Evolutionary conservation across 176 grass and related monocot genomes (phyloP).

Genomic region (Themeda triandra): DNA sequence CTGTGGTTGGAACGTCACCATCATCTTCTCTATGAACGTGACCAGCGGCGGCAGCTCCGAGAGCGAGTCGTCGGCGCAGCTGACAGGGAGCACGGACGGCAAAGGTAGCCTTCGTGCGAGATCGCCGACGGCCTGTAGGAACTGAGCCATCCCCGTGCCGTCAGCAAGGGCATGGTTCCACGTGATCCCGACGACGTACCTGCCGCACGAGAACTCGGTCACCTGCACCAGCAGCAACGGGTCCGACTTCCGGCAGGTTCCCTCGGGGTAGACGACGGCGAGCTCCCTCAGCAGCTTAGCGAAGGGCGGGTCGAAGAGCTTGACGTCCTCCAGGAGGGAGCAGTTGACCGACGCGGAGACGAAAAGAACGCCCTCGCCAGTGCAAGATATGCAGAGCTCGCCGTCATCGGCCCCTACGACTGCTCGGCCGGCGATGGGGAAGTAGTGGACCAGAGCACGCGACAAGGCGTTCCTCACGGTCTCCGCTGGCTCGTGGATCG

Average conservation of each 20-base stretch:
- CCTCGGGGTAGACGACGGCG: neutral
- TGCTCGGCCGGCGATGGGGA: neutral
- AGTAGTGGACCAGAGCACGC: neutral
- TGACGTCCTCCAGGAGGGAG: neutral
- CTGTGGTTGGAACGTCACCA: neutral
- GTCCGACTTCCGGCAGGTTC: neutral
- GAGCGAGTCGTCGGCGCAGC: neutral
- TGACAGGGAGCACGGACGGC: neutral
- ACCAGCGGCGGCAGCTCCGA: neutral
- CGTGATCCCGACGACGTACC: neutral
- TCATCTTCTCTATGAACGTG: neutral
- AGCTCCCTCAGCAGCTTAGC: neutral
- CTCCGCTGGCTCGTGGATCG: neutral
- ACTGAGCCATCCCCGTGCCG: conserved; percentile 13
- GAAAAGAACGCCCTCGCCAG: neutral
- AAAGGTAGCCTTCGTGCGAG: neutral
- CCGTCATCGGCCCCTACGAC: neutral
- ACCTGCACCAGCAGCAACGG: conserved; percentile 7
- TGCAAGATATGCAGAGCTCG: neutral
- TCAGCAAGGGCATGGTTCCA: conserved; percentile 8
- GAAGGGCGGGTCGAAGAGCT: neutral
- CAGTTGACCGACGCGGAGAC: neutral
- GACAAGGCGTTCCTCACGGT: neutral
- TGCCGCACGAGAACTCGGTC: conserved; percentile 18
- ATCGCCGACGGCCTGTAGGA: neutral